A percentile compares a stretch with the other conserved stretches of the same genome.
Evolutionary conservation across 1,284 basidiomycete species (phyloP).

Genomic region (Albatrellus sp.): DNA sequence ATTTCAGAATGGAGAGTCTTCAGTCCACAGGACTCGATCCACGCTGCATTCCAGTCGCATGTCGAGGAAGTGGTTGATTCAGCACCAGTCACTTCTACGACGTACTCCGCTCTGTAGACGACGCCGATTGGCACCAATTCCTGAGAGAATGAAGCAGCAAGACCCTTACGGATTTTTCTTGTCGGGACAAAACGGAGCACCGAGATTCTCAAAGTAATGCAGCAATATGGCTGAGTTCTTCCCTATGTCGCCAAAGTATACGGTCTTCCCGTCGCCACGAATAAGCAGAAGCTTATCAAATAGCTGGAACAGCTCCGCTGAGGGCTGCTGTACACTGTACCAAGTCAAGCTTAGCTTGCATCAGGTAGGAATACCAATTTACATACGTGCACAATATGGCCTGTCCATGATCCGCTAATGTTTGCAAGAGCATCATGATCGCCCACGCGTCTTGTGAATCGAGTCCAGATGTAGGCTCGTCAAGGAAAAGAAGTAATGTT

Average conservation of each 20-base stretch:
- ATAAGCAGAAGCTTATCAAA: conserved; percentile 55
- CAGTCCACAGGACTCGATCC: conserved; percentile 19
- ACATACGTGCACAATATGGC: conserved; percentile 33
- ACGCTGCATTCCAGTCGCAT: conserved; percentile 22
- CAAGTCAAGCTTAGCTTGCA: neutral
- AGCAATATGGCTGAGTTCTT: conserved; percentile 41
- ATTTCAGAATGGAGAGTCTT: conserved; percentile 16
- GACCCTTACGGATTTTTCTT: conserved; percentile 11
- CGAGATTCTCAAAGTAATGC: conserved; percentile 57
- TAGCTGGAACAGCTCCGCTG: conserved; percentile 59
- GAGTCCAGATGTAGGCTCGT: conserved; percentile 76
- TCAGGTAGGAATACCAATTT: neutral
- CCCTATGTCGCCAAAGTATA: conserved; percentile 72
- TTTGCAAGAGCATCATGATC: conserved; percentile 72
- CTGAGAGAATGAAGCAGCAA: neutral
- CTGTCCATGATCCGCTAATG: conserved; percentile 78
- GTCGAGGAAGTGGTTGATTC: conserved; percentile 28
- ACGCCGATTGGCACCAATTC: no score
- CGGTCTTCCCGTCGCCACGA: conserved; percentile 58
- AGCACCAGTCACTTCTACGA: conserved; percentile 59
- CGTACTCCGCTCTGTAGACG: conserved; percentile 48
- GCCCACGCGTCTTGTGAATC: conserved; percentile 83
- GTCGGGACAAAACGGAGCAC: conserved; percentile 26
- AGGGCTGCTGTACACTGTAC: conserved; percentile 48
- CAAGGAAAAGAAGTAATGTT: conserved; percentile 67